Evolutionary conservation across 2,329 filamentous ascomycete genomes (phyloP).

Genomic region (Gaeumannomyces tritici): DNA sequence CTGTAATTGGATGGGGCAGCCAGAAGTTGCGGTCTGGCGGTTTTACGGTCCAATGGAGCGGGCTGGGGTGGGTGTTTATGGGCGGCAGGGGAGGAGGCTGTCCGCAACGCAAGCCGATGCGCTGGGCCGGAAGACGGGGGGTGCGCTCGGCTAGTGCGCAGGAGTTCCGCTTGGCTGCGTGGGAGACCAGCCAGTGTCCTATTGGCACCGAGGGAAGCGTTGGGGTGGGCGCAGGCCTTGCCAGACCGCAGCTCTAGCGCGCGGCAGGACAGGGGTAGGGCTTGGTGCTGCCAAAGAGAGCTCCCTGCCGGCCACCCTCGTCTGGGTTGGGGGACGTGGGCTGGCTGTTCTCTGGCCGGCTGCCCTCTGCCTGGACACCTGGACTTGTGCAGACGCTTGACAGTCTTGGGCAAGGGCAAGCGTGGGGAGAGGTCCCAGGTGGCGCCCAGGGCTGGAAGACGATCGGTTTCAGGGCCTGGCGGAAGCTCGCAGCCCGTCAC

Average conservation of each 20-base stretch:
- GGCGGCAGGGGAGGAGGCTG: neutral
- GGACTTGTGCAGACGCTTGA: neutral
- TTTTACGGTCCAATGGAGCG: constrained; percentile 1
- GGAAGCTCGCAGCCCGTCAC: neutral
- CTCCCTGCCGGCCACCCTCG: neutral
- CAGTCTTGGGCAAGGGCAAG: neutral
- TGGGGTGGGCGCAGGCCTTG: neutral
- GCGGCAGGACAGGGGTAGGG: neutral
- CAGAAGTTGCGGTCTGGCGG: constrained; percentile 5
- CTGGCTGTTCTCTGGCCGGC: neutral
- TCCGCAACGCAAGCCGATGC: neutral
- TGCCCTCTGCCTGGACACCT: too few relatives aligned
- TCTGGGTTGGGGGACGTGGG: constrained; percentile 2
- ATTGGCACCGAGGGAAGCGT: constrained; percentile 3
- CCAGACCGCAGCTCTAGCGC: constrained; percentile 2
- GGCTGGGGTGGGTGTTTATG: constrained; percentile 1
- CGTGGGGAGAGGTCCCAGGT: too few relatives aligned
- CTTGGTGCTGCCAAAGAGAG: neutral
- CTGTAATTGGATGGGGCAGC: neutral
- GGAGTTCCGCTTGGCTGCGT: neutral
- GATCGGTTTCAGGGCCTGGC: neutral
- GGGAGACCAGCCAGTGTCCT: constrained; percentile 1
- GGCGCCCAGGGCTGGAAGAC: too few relatives aligned
- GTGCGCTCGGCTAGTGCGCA: neutral
- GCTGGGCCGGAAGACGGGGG: neutral